A percentile compares a stretch with the other conserved stretches of the same genome.
Evolutionary conservation across 2,329 filamentous ascomycete species (phyloP).

Genomic region (Trichoderma polysporum): DNA sequence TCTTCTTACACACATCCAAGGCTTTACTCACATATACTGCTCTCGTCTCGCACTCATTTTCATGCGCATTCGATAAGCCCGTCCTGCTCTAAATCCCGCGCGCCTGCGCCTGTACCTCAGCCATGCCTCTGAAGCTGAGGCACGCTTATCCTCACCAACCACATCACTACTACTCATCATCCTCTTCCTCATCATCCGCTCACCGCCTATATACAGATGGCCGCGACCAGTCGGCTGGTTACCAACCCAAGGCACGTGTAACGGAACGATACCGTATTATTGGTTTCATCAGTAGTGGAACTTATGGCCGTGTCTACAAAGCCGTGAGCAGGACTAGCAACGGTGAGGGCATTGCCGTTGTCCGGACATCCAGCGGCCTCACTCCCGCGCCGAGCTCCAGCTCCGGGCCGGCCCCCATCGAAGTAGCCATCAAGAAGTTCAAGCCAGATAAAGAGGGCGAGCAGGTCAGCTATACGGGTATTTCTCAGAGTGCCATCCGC

Average conservation of each 20-base stretch:
- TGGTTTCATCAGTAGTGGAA: conserved; percentile 96
- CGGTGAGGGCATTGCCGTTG: background rate
- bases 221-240: conserved; percentile 52
- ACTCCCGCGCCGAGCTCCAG: conserved; percentile 48
- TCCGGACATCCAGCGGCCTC: conserved; percentile 31
- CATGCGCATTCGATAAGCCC: background rate
- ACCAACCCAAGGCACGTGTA: conserved; percentile 80
- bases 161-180: conserved; percentile 20
- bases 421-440: conserved; percentile 99
- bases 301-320: conserved; percentile 98
- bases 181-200: conserved; percentile 31
- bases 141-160: conserved; percentile 29
- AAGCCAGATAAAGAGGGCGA: conserved; percentile 99
- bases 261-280: conserved; percentile 94
- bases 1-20: conserved; percentile 6
- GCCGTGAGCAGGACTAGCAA: conserved; percentile 62
- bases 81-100: background rate
- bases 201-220: conserved; percentile 48
- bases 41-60: background rate
- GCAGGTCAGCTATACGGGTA: conserved; percentile 89
- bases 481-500: conserved; percentile 93
- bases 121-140: conserved; percentile 39
- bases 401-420: conserved; percentile 34
- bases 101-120: background rate
- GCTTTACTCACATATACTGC: conserved; percentile 20